Evolutionary conservation across 805 yeast species (phyloP), one percentile per base, ranked within the genome.

Genomic region (Suhomyces kilbournensis): DNA sequence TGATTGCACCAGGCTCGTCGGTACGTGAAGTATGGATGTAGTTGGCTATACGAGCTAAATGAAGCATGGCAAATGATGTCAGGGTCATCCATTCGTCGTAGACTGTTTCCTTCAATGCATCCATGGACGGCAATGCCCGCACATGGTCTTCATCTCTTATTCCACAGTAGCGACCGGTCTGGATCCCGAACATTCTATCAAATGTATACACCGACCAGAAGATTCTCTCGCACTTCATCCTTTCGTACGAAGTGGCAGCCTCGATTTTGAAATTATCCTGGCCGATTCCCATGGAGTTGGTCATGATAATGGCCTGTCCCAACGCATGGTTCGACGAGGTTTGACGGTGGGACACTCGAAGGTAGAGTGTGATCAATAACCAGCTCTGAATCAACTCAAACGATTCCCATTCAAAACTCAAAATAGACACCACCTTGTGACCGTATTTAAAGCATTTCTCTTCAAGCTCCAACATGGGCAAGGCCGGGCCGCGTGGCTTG

Each of bases 171-270:
- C 82, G 66, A 1, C 86, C 88, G 38, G 75, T 71, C 53, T 81
- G 86, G 42, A 82, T 65, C 4, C 80, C 81, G 53, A 81, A 63
- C 14, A 82, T 53, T 53, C 83, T 70, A 58, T 84, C 89, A 67
- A 80, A 68, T 1, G 80, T 73, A 57, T 76, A 84, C 5, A 78
- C 79, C 19, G 76, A 56, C 83, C 85, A 83, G 60, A 80, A 84
- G 1, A 83, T 74, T 47, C 86, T 68, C 57, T 70, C 70, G 1
- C 81, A 76, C 59, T 83, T 82, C 10, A 73, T 52, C 17, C 58
- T 61, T 55, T 81, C 85, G 60, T 74, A 74, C 3, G 68, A 62
- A 7, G 73, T 62, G 56, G 72, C 46, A 44, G 56, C 48, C 20
- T 62, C 39, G n/a, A 55, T 48, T 25, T 56, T 60, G 3, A 60